A percentile compares a stretch with the other conserved stretches of the same genome.
Evolutionary conservation across 2,329 filamentous ascomycete genomes (phyloP).

Genomic region (Clonostachys rhizophaga): DNA sequence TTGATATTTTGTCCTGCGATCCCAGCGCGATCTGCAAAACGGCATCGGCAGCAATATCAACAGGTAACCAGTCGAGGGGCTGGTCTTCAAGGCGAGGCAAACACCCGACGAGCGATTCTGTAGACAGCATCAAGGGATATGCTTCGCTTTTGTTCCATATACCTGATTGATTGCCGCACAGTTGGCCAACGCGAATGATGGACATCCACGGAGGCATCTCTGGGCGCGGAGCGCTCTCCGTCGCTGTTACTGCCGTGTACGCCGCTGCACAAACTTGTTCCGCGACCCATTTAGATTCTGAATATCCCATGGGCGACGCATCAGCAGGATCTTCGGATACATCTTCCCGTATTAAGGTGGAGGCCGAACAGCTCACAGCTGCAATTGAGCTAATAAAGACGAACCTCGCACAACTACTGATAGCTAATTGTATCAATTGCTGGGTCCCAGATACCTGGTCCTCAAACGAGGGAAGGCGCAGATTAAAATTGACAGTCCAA

Average conservation of each 20-base stretch:
- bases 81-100: conserved; percentile 10
- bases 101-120: conserved; percentile 31
- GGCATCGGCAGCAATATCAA: conserved; percentile 34
- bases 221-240: not conserved
- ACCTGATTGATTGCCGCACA: conserved; percentile 41
- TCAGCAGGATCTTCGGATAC: conserved; percentile 7
- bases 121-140: conserved; percentile 45
- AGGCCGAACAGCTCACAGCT: conserved; percentile 26
- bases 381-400: conserved; percentile 47
- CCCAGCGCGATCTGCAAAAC: conserved; percentile 26
- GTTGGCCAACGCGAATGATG: conserved; percentile 43
- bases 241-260: conserved; percentile 10
- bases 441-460: conserved; percentile 37
- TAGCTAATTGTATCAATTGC: conserved; percentile 33
- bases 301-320: conserved; percentile 33
- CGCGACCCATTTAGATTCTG: conserved; percentile 32
- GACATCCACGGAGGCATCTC: conserved; percentile 1
- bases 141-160: conserved; percentile 47
- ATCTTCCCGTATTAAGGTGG: conserved; percentile 22
- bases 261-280: conserved; percentile 30
- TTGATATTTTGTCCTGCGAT: not conserved
- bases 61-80: conserved; percentile 42
- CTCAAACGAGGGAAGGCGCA: conserved; percentile 43
- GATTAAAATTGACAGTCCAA: conserved; percentile 53
- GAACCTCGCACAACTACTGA: conserved; percentile 20